Conservation (phyloP, 305 asterid genomes). For the Plantago lanceolata region DNA sequence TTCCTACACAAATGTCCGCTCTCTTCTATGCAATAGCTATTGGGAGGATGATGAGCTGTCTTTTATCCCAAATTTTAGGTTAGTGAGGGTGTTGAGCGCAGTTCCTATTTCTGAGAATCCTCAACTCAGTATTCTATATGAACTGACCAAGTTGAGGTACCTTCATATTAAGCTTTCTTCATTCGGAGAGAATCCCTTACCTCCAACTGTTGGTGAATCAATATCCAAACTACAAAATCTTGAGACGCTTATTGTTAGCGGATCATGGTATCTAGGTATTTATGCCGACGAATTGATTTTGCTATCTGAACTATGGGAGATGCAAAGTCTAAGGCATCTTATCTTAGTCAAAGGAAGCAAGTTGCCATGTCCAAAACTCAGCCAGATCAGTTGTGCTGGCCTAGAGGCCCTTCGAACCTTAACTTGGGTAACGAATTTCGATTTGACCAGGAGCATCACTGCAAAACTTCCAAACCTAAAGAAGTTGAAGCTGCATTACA, state of each 20-base stretch:
- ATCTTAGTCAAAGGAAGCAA: no score
- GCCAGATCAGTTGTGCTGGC: not conserved
- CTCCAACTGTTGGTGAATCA: not conserved
- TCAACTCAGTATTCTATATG: not conserved
- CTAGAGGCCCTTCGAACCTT: slow-evolving; percentile 10
- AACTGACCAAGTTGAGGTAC: not conserved
- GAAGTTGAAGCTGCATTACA: not conserved
- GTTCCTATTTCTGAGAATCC: not conserved
- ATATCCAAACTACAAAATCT: not conserved
- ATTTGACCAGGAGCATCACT: not conserved
- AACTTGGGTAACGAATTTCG: not conserved
- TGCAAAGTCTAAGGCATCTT: slow-evolving; percentile 11
- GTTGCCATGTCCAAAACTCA: not conserved
- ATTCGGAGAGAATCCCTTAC: not conserved
- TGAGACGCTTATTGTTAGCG: not conserved
- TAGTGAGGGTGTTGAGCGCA: not conserved
- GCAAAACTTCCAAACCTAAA: slow-evolving; percentile 9
- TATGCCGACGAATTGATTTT: no score
- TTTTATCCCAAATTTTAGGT: no score
- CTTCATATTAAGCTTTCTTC: not conserved
- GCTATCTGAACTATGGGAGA: slow-evolving; percentile 10
- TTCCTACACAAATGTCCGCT: no score
- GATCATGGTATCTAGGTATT: no score
- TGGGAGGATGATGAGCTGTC: no score
- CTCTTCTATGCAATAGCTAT: no score